Evolutionary conservation across 2,329 filamentous ascomycete species (phyloP), one percentile per base, ranked within the genome.

Genomic region (Colletotrichum limetticola): DNA sequence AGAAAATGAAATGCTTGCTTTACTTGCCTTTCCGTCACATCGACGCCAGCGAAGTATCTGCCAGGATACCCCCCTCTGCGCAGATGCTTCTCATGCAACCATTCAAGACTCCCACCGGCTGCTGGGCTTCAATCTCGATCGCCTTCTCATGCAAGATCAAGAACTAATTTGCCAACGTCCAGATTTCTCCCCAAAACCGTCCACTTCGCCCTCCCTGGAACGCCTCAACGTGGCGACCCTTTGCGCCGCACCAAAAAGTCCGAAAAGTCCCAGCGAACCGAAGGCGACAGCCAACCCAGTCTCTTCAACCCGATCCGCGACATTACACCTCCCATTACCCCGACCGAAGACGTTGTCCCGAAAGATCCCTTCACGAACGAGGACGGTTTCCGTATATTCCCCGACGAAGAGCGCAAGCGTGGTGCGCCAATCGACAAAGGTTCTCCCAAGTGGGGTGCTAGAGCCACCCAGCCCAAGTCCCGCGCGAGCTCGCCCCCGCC

Each of bases 171-270:
- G 26, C 42, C 32, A 5, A 57, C 64, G 53, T 70, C 55, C 80
- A 98, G 95, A 70, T 98, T 98, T 81, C 90, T 98, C 46, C 96
- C 96, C 42, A 95, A 97, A 82, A 98, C 96, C 53, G 88, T 98
- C 79, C 92, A 97, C 82, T 98, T 98, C 82, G 92, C 92, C 77
- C 87, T 94, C 69, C 90, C 90, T 12, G 87, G 87, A 52, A 87
- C 86, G 37, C 85, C 86, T 64, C 83, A 82, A 71, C 84, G 80
- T 74, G 79, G 79, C 73, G 75, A 74, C 79, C 42, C 71, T 78
- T 72, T 78, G 75, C 67, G 77, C 78, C 75, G 71, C 37, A 63
- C 65, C 68, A 79, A 75, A 73, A 79, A 75, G 74, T 61, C 61
- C 22, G 68, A 58, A n/a, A 74, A 74, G 24, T 24, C 32, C 7